These are phyloP conservation scores for Rhodamnia rubescens DNA, from an alignment of 345 rosid species.

Conservation along the genomic window DNA sequence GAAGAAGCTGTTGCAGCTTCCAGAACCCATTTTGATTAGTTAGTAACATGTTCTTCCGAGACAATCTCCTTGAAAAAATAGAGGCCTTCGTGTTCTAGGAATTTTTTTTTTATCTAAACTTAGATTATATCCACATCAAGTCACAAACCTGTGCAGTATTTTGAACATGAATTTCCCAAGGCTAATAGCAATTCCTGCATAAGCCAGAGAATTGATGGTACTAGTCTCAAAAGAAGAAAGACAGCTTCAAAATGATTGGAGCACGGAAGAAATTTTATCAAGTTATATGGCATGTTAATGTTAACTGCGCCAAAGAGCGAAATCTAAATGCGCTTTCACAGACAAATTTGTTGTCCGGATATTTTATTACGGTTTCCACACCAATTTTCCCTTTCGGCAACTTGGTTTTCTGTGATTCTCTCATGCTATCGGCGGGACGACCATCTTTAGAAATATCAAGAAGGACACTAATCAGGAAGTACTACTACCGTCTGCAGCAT, in stretches of 20 bases:
- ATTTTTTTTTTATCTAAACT: too few species aligned
- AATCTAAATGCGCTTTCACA: neutral
- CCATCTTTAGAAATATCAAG: neutral
- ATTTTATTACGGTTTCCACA: neutral
- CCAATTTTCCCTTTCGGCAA: neutral
- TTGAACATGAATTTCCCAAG: constrained; percentile 23
- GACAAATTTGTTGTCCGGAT: neutral
- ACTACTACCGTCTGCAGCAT: neutral
- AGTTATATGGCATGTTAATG: neutral
- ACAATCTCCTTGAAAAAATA: neutral
- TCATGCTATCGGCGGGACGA: too few species aligned
- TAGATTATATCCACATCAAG: too few species aligned
- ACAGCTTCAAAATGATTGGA: neutral
- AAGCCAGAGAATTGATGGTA: neutral
- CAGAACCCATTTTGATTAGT: neutral
- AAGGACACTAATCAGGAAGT: neutral
- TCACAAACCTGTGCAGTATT: constrained; percentile 26
- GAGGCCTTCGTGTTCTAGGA: neutral
- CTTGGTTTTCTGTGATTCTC: neutral
- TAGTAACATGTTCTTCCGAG: neutral
- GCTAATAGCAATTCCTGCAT: constrained; percentile 16
- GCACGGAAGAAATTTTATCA: neutral
- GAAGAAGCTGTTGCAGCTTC: constrained; percentile 58
- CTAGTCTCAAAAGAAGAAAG: neutral
- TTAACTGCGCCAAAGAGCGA: neutral